Conservation (phyloP, 192 early-diverging fungal species). For the Bifiguratus adelaidae region DNA sequence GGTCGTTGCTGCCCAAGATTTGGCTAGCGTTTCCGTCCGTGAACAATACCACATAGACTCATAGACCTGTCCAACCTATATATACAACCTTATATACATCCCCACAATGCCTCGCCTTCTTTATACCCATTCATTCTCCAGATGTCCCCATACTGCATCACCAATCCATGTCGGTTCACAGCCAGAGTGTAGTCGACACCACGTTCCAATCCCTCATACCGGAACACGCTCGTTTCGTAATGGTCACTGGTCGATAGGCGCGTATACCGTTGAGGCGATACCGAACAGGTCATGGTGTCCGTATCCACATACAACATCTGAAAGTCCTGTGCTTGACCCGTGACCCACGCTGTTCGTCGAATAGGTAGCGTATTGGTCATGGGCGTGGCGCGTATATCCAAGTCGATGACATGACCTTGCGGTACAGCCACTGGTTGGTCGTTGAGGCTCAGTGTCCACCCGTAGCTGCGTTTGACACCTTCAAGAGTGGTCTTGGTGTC, state of each 20-base stretch:
- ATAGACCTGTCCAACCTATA: background rate
- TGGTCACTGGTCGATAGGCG: background rate
- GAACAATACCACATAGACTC: background rate
- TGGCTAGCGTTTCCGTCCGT: background rate
- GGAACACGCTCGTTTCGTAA: background rate
- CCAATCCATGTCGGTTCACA: background rate
- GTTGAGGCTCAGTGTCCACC: no score
- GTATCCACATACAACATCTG: no score
- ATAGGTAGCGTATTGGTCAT: no score
- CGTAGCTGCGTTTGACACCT: no score
- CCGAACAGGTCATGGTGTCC: no score
- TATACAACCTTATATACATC: background rate
- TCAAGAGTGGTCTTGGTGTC: no score
- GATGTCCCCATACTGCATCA: background rate
- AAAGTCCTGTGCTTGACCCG: no score
- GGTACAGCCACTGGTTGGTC: no score
- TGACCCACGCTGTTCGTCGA: no score
- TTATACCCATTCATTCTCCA: background rate
- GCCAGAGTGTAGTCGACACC: background rate
- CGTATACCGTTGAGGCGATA: no score
- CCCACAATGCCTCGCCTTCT: background rate
- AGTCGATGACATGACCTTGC: no score
- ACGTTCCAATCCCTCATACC: background rate
- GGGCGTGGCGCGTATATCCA: no score
- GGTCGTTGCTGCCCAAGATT: background rate